Base-by-base conservation (phyloP, 1,284 basidiomycete genomes). In the Ceratobasidium sp. region DNA sequence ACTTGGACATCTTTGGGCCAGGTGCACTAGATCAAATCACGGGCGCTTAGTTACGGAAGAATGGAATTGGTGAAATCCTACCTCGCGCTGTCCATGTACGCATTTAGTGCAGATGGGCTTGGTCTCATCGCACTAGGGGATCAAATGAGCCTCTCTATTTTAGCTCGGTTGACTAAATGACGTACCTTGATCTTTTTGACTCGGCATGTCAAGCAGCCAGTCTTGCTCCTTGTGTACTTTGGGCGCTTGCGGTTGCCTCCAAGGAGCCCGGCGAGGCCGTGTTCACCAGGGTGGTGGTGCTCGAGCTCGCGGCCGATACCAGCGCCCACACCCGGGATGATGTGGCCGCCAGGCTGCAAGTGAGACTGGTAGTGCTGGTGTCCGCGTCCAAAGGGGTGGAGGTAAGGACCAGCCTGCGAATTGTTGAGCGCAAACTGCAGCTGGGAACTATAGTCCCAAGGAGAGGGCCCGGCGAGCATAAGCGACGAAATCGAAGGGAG, bases 141-240 rank as follows among this genome's bases (percentile, higher is more conserved):
- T 52, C 35, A 64, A 14, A 79, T 67, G 50, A 77, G 71, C 74
- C 62, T 73, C 30, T 46, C 46, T 16, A 18, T 46, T 48, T 50
- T 23, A 30, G 55, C 64, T 48, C 33, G 38, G 79, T 62, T 59
- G 64, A 46, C 2, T n/a, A 65, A 66, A 83, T 74, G 38, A 79
- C 88, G 75, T 79, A 94, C 93, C 89, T 95, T 95, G 82, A 95
- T 93, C 88, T 95, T 95, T 87, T 95, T 95, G 80, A 90, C 89
- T 82, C 93, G 89, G 87, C 93, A 95, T 41, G 93, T 95, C 82
- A 95, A 84, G 82, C 93, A 95, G 27, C 93, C 93, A 0, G 93
- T 94, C 85, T 95, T 95, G 86, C 92, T 94, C 81, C 93, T 89
- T 79, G 93, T 94, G 82, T 94, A 95, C 86, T 95, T 95, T 69